A percentile compares a stretch with the other conserved stretches of the same genome.
These are phyloP conservation scores for Penicillium corylophilum DNA, from an alignment of 2,329 filamentous ascomycete genomes.

Conservation along the genomic window DNA sequence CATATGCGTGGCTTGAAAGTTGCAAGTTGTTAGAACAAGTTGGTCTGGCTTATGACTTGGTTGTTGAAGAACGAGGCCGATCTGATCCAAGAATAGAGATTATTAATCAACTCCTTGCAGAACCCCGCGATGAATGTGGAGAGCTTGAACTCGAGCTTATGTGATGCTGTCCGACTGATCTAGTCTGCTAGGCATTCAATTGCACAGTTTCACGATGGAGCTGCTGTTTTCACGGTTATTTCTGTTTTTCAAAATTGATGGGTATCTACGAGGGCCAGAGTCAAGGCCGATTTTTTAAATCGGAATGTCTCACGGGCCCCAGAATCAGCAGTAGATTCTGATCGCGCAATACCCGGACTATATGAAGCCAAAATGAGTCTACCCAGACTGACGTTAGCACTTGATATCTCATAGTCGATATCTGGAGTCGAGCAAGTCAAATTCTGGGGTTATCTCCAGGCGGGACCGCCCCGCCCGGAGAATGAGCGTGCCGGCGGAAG, in stretches of 20 bases:
- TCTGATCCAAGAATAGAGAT: constrained; percentile 1
- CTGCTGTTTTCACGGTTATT: not conserved
- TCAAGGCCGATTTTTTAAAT: not conserved
- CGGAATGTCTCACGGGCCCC: not conserved
- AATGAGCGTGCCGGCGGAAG: constrained; percentile 25
- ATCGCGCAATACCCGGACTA: not conserved
- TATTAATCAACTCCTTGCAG: constrained; percentile 26
- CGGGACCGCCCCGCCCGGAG: constrained; percentile 12
- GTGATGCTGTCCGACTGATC: not conserved
- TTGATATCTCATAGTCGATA: not conserved
- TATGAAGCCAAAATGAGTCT: constrained; percentile 7
- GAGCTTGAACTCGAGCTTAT: not conserved
- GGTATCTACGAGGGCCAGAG: not conserved
- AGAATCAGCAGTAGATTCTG: not conserved
- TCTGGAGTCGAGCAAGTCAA: not conserved
- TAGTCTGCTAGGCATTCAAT: too few species aligned
- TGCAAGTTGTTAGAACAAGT: not conserved
- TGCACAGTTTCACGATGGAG: not conserved
- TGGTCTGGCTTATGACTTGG: not conserved
- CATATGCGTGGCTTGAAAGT: not conserved
- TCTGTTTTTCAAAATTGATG: not conserved
- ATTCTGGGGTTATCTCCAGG: not conserved
- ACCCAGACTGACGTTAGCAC: constrained; percentile 2
- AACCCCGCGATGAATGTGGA: not conserved
- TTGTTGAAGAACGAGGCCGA: not conserved